These are phyloP conservation scores for Sporothrix pallida DNA, from an alignment of 2,329 filamentous ascomycete genomes.

Conservation along the genomic window DNA sequence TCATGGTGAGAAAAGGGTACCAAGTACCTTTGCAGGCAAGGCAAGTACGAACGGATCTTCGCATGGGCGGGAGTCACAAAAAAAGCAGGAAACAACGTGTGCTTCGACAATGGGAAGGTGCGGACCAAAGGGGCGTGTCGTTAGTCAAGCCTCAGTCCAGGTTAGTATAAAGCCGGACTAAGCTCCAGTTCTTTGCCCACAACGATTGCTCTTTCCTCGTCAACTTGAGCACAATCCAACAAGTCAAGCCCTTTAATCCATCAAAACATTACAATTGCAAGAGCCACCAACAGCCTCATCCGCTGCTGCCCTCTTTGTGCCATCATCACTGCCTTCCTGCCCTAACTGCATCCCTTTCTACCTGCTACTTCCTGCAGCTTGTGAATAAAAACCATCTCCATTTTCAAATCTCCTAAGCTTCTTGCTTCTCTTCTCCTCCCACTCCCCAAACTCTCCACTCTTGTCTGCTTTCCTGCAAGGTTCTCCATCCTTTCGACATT, in stretches of 20 bases:
- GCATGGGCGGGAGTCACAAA: conserved; percentile 7
- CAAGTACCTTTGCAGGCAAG: neutral
- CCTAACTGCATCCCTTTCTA: neutral
- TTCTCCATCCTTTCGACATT: conserved; percentile 8
- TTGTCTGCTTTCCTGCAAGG: conserved; percentile 8
- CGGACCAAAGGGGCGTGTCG: conserved; percentile 26
- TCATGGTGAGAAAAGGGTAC: neutral
- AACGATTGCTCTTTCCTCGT: conserved; percentile 5
- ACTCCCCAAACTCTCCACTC: conserved; percentile 8
- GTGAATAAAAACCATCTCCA: neutral
- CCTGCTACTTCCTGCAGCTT: conserved; percentile 6
- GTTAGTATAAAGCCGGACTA: conserved; percentile 34
- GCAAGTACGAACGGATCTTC: conserved; percentile 8
- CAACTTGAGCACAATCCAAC: neutral
- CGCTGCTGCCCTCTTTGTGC: conserved; percentile 4
- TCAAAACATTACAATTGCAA: conserved; percentile 14
- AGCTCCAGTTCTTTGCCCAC: conserved; percentile 22
- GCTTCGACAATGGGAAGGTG: neutral
- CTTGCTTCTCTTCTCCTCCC: neutral
- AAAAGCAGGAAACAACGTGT: neutral
- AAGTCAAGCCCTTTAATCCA: neutral
- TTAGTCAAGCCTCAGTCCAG: conserved; percentile 27
- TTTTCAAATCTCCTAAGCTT: neutral
- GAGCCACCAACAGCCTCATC: conserved; percentile 12
- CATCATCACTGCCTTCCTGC: neutral